A percentile compares a stretch with the other conserved stretches of the same genome.
phyloP scores from a whole-genome alignment of 2,329 filamentous ascomycete genomes.

The Ophiostoma novo-ulmi region DNA sequence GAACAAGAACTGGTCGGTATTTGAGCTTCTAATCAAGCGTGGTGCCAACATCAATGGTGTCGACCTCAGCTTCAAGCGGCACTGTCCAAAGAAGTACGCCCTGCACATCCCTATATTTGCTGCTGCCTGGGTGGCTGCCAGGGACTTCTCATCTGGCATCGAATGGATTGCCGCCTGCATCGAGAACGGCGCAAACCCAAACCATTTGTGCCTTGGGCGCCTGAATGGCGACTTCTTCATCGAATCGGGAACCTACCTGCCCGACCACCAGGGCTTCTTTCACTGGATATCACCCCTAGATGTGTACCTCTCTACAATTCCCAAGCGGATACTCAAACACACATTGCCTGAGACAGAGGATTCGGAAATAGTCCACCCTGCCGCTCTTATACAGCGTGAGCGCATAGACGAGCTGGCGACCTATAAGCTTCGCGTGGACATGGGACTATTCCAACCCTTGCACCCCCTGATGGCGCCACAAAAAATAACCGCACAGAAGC shows the following conservation, averaged over 20 bases:
- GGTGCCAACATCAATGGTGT: slow-evolving; percentile 15
- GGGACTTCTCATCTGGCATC: not conserved
- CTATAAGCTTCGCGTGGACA: not conserved
- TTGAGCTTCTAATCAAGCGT: not conserved
- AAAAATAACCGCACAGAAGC: not conserved
- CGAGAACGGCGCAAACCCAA: not conserved
- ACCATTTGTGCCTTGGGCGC: not conserved
- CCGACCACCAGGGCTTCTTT: not conserved
- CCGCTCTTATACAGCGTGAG: too few species aligned
- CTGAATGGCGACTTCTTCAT: not conserved
- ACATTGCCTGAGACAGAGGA: not conserved
- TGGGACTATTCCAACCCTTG: not conserved
- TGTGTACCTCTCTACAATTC: not conserved
- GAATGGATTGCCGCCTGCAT: not conserved
- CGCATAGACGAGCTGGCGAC: not conserved
- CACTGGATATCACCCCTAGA: not conserved
- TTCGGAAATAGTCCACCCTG: not conserved
- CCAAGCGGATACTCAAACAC: not conserved
- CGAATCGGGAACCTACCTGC: not conserved
- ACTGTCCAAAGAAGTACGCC: slow-evolving; percentile 6
- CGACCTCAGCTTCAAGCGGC: not conserved
- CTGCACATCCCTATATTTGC: slow-evolving; percentile 21
- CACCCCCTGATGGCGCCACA: not conserved
- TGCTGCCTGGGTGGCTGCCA: not conserved
- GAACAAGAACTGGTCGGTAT: not conserved